Evolutionary conservation across 140 eudicot species (phyloP).

Genomic region (Bidens hawaiensis): DNA sequence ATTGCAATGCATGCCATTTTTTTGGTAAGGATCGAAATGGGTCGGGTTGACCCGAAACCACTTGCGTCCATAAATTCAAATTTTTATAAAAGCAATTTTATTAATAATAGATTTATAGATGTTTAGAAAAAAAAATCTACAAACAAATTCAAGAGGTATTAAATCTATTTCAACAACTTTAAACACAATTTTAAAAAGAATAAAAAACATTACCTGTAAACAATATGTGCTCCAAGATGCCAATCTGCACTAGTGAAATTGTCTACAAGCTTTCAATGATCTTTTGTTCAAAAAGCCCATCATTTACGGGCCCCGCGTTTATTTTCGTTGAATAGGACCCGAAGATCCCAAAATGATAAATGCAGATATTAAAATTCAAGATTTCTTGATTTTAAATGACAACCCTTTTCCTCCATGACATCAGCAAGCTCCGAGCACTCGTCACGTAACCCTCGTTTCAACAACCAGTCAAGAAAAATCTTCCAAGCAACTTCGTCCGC

Average conservation of each 20-base stretch:
- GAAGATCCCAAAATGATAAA: slow-evolving; percentile 15
- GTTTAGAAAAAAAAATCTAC: too few species aligned
- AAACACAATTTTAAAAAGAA: background rate
- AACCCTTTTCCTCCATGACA: slow-evolving; percentile 68
- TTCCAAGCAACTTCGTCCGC: slow-evolving; percentile 89
- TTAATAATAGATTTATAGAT: too few species aligned
- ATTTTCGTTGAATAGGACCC: background rate
- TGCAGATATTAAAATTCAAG: background rate
- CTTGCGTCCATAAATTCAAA: background rate
- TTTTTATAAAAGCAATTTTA: background rate
- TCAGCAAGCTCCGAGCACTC: slow-evolving; percentile 56
- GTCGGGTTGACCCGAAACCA: background rate
- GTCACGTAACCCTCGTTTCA: slow-evolving; percentile 48
- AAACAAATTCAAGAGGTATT: too few species aligned
- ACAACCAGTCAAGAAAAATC: slow-evolving; percentile 71
- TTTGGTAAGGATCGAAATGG: background rate
- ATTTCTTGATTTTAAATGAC: slow-evolving; percentile 25
- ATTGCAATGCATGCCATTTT: background rate
- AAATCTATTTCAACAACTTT: background rate
- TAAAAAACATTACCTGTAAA: slow-evolving; percentile 12
- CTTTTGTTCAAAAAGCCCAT: background rate
- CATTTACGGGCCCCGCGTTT: background rate
- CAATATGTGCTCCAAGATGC: slow-evolving; percentile 8
- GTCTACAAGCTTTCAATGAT: slow-evolving; percentile 3
- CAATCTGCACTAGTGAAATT: slow-evolving; percentile 10